Evolutionary conservation across 495 filamentous ascomycete genomes (phyloP).

Genomic region (Mytilinidion resinicola): DNA sequence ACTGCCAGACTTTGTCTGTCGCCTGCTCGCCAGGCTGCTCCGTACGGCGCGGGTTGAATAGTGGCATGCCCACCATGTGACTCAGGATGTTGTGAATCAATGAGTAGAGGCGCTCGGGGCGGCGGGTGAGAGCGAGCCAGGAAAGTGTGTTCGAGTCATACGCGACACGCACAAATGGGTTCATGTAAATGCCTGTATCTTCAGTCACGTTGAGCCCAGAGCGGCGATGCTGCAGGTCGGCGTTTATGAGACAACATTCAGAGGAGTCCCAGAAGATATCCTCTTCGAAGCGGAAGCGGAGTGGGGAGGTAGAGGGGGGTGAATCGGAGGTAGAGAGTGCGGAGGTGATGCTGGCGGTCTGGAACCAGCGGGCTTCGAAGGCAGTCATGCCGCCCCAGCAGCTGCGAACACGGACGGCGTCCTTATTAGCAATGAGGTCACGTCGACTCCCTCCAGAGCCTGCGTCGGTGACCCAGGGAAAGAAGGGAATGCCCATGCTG

Average conservation of each 20-base stretch:
- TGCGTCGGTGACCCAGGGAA: constrained; percentile 61
- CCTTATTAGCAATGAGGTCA: constrained; percentile 55
- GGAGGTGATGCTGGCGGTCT: constrained; percentile 1
- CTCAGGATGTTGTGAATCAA: constrained; percentile 18
- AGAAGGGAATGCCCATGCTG: constrained; percentile 63
- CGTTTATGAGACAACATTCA: constrained; percentile 58
- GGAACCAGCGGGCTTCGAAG: constrained; percentile 65
- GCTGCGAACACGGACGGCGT: constrained; percentile 65
- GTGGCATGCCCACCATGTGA: constrained; percentile 14
- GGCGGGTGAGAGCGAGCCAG: constrained; percentile 25
- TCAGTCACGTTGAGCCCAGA: background rate
- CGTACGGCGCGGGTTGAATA: constrained; percentile 13
- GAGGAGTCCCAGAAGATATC: constrained; percentile 68
- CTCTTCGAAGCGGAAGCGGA: constrained; percentile 59
- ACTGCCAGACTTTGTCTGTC: constrained; percentile 18
- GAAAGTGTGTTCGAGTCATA: constrained; percentile 20
- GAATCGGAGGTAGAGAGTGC: too few species aligned
- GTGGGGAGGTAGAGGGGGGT: constrained; percentile 28
- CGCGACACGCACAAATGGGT: constrained; percentile 32
- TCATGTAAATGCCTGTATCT: constrained; percentile 31
- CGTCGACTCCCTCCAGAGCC: constrained; percentile 51
- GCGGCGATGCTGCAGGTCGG: constrained; percentile 20
- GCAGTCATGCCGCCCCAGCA: constrained; percentile 83
- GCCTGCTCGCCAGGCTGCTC: constrained; percentile 16
- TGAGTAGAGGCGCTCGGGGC: constrained; percentile 21